These are phyloP conservation scores for Crithidia bombi DNA, from an alignment of 208 protist genomes.

Conservation along the genomic window DNA sequence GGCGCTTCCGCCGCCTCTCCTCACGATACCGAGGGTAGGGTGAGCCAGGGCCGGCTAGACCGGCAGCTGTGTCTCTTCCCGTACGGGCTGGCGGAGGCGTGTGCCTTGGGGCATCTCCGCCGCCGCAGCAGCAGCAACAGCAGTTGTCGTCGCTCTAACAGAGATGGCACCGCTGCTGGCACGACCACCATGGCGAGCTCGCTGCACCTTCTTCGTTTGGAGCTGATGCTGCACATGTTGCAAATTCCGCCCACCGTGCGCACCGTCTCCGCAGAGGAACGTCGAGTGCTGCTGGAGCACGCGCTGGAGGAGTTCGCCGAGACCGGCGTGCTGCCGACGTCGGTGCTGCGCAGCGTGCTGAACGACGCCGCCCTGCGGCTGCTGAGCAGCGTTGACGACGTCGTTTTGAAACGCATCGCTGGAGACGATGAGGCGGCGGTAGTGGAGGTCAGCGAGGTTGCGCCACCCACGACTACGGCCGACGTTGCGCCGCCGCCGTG, in stretches of 20 bases:
- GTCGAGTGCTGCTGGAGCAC: slow-evolving; percentile 18
- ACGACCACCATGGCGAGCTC: too few species aligned
- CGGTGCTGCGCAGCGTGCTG: slow-evolving; percentile 30
- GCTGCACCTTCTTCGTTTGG: slow-evolving; percentile 29
- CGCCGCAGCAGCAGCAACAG: background rate
- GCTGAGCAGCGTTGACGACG: slow-evolving; percentile 31
- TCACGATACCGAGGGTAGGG: background rate
- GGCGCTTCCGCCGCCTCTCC: background rate
- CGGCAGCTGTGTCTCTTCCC: slow-evolving; percentile 29
- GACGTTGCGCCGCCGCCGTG: background rate
- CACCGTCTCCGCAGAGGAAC: slow-evolving; percentile 11
- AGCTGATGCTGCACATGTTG: slow-evolving; percentile 23
- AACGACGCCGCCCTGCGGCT: slow-evolving; percentile 40
- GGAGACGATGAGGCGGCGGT: background rate
- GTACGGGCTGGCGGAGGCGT: slow-evolving; percentile 30
- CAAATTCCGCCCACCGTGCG: slow-evolving; percentile 26
- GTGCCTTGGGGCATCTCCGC: slow-evolving; percentile 22
- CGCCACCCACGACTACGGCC: background rate
- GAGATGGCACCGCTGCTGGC: too few species aligned
- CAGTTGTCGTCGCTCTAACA: too few species aligned
- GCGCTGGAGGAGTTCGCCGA: slow-evolving; percentile 26
- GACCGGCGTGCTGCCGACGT: slow-evolving; percentile 28
- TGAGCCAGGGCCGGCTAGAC: slow-evolving; percentile 8
- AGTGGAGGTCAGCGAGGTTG: background rate
- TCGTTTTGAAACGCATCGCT: slow-evolving; percentile 26